These are phyloP conservation scores for Lophiotrema nucula DNA, from an alignment of 495 filamentous ascomycete species.

Conservation along the genomic window DNA sequence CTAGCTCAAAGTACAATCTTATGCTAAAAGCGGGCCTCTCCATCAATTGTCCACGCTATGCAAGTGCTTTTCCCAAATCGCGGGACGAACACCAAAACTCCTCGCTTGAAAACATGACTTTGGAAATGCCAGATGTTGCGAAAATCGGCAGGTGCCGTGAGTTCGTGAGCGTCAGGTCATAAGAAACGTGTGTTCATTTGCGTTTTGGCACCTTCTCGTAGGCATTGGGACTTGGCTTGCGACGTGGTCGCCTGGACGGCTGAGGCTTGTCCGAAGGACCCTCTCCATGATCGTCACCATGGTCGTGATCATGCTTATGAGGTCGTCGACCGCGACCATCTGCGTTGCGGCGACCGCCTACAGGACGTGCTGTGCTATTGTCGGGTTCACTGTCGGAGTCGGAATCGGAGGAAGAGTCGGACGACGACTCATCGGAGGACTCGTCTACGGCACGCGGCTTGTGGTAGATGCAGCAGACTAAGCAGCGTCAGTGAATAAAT, in stretches of 20 bases:
- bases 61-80: neutral
- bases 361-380: constrained; percentile 46
- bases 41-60: neutral
- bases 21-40: no score
- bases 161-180: neutral
- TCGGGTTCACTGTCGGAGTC: constrained; percentile 53
- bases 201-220: constrained; percentile 86
- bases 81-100: constrained; percentile 12
- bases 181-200: no score
- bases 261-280: constrained; percentile 46
- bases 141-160: neutral
- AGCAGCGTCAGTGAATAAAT: constrained; percentile 1
- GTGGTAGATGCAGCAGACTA: constrained; percentile 99
- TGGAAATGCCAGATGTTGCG: neutral
- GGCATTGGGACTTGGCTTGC: constrained; percentile 81
- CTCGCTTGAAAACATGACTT: constrained; percentile 5
- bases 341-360: constrained; percentile 23
- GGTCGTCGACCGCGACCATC: constrained; percentile 20
- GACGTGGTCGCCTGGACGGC: constrained; percentile 32
- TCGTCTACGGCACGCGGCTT: constrained; percentile 78
- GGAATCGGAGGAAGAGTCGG: constrained; percentile 55
- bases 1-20: constrained; percentile 13
- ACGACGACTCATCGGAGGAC: constrained; percentile 74
- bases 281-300: constrained; percentile 44
- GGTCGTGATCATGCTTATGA: constrained; percentile 40